Evolutionary conservation across 768 basidiomycete species (phyloP).

Genomic region (Tylopilus intermedius): DNA sequence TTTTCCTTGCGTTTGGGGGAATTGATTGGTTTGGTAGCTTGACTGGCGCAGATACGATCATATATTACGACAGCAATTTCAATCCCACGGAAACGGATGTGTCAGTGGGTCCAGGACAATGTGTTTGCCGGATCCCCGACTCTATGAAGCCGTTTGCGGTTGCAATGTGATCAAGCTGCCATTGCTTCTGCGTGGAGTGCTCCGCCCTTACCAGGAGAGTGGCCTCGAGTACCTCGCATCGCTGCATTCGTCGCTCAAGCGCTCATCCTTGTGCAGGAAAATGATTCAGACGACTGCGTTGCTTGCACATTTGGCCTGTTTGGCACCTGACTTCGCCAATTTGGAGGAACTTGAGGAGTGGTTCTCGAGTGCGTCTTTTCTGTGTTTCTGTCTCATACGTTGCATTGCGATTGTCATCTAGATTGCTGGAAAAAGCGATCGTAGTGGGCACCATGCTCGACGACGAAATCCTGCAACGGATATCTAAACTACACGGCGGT

Average conservation of each 20-base stretch:
- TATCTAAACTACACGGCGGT: constrained; percentile 86
- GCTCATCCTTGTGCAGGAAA: constrained; percentile 48
- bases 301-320: constrained; percentile 89
- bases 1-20: too few relatives aligned
- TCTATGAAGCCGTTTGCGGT: constrained; percentile 68
- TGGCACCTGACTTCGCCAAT: constrained; percentile 79
- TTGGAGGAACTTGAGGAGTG: constrained; percentile 92
- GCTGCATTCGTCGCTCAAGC: constrained; percentile 42
- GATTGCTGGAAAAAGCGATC: constrained; percentile 90
- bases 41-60: too few relatives aligned
- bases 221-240: constrained; percentile 94
- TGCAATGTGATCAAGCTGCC: constrained; percentile 53
- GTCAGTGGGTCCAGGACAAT: constrained; percentile 35
- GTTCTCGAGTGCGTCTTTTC: constrained; percentile 77
- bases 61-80: too few relatives aligned
- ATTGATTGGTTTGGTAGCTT: too few relatives aligned
- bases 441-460: constrained; percentile 75
- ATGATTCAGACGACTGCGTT: constrained; percentile 96
- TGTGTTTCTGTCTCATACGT: neutral
- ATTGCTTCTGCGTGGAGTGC: constrained; percentile 74
- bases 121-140: constrained; percentile 39
- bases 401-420: constrained; percentile 27
- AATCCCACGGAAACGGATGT: neutral
- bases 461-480: constrained; percentile 79
- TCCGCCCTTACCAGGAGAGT: constrained; percentile 90